Evolutionary conservation across 23 red algal genomes (phyloP).

Genomic region (Gracilaria caudata): DNA sequence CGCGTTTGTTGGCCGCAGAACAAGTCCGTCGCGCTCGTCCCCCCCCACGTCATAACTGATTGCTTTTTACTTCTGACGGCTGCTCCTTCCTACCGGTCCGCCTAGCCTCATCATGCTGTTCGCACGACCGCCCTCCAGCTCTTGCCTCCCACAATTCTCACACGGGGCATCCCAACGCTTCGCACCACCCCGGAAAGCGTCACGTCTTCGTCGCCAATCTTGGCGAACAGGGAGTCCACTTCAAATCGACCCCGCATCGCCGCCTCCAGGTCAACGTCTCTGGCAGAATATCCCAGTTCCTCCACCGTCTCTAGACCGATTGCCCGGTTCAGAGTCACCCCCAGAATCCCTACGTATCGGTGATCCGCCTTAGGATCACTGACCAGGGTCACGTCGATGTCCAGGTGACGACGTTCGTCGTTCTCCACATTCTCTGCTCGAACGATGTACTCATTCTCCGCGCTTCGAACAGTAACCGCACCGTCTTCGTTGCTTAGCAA

Average conservation of each 20-base stretch:
- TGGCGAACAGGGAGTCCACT: conserved; percentile 3
- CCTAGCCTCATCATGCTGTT: not conserved
- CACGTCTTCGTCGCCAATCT: not conserved
- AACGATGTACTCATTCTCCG: not conserved
- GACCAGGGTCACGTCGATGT: conserved; percentile 14
- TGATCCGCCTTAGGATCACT: not conserved
- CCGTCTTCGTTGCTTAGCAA: not conserved
- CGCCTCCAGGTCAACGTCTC: not conserved
- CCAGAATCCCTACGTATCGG: conserved; percentile 6
- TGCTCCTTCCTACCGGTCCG: no score
- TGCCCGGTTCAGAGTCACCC: conserved; percentile 24
- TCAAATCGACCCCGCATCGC: conserved; percentile 20
- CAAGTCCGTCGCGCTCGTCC: no score
- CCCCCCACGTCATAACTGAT: no score
- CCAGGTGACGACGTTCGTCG: conserved; percentile 12
- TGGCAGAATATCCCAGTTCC: not conserved
- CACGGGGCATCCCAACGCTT: not conserved
- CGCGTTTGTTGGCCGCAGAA: no score
- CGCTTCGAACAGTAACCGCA: not conserved
- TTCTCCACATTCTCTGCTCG: not conserved
- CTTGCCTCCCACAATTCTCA: not conserved
- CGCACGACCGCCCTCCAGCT: not conserved
- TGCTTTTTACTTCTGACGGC: no score
- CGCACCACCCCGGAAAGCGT: conserved; percentile 10
- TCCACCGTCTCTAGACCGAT: conserved; percentile 15